These are phyloP conservation scores for Eimeria brunetti DNA, from an alignment of 169 alveolate species.

Conservation along the genomic window DNA sequence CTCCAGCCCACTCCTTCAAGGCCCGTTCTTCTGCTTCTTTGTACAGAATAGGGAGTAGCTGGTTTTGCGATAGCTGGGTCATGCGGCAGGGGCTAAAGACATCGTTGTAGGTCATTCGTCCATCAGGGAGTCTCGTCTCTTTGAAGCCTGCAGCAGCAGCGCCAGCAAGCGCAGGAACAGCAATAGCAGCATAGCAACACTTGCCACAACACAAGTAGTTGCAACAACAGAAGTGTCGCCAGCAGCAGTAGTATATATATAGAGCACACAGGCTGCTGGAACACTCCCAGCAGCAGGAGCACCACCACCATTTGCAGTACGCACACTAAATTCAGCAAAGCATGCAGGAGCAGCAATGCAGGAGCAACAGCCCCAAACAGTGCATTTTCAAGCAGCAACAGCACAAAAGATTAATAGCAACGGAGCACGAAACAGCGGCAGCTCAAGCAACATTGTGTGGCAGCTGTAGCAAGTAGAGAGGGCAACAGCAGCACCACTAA, in stretches of 20 bases:
- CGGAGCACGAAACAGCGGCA: neutral
- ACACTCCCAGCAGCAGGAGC: neutral
- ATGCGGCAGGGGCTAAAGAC: slow-evolving; percentile 88
- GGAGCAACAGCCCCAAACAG: neutral
- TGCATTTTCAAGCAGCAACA: neutral
- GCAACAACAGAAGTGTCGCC: neutral
- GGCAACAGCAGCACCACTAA: slow-evolving; percentile 68
- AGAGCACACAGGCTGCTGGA: neutral
- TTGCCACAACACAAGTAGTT: neutral
- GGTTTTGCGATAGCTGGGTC: slow-evolving; percentile 89
- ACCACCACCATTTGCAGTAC: too few species aligned
- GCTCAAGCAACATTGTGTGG: neutral
- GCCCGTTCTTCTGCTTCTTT: slow-evolving; percentile 56
- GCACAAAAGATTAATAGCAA: neutral
- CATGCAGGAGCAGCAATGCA: neutral
- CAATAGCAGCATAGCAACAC: neutral
- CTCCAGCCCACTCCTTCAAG: slow-evolving; percentile 2
- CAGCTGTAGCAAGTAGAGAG: slow-evolving; percentile 31
- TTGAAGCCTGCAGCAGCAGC: slow-evolving; percentile 30
- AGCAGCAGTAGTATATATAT: neutral
- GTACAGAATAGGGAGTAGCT: slow-evolving; percentile 86
- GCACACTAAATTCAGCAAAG: neutral
- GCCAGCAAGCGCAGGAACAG: slow-evolving; percentile 15
- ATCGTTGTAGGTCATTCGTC: slow-evolving; percentile 72
- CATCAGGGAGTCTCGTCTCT: slow-evolving; percentile 20